Evolutionary conservation across 768 basidiomycete genomes (phyloP).

Genomic region (Suillus clintonianus): DNA sequence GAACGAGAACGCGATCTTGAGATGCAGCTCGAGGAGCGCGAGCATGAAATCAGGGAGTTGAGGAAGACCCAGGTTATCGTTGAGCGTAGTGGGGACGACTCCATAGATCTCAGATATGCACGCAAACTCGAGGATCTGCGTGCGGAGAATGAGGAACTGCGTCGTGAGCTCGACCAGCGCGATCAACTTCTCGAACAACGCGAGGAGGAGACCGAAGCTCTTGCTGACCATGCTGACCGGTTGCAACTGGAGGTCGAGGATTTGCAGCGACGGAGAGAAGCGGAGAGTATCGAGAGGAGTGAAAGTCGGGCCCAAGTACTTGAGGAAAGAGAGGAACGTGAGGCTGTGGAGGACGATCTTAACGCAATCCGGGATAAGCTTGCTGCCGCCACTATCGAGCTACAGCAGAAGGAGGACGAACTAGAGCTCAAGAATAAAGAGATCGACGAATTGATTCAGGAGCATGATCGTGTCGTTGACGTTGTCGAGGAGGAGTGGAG

Average conservation of each 20-base stretch:
- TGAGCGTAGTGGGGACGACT: constrained; percentile 52
- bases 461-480: constrained; percentile 72
- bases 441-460: constrained; percentile 74
- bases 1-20: constrained; percentile 75
- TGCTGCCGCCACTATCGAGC: constrained; percentile 78
- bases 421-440: constrained; percentile 76
- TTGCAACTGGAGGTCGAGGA: constrained; percentile 70
- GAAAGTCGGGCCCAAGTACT: constrained; percentile 70
- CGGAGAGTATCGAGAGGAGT: constrained; percentile 67
- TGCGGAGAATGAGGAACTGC: constrained; percentile 64
- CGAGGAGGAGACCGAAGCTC: constrained; percentile 74
- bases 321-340: constrained; percentile 73
- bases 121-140: constrained; percentile 59
- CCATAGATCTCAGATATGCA: constrained; percentile 45
- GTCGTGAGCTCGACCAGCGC: constrained; percentile 57
- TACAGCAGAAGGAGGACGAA: constrained; percentile 87
- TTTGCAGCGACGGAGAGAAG: constrained; percentile 58
- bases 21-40: constrained; percentile 71
- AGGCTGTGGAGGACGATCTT: constrained; percentile 77
- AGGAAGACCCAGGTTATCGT: constrained; percentile 56
- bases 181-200: constrained; percentile 52
- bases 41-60: constrained; percentile 68
- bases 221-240: constrained; percentile 64
- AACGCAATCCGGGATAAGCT: constrained; percentile 75
- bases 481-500: constrained; percentile 85